phyloP scores from a whole-genome alignment of 2,329 filamentous ascomycete genomes.

The Polytolypa hystricis region DNA sequence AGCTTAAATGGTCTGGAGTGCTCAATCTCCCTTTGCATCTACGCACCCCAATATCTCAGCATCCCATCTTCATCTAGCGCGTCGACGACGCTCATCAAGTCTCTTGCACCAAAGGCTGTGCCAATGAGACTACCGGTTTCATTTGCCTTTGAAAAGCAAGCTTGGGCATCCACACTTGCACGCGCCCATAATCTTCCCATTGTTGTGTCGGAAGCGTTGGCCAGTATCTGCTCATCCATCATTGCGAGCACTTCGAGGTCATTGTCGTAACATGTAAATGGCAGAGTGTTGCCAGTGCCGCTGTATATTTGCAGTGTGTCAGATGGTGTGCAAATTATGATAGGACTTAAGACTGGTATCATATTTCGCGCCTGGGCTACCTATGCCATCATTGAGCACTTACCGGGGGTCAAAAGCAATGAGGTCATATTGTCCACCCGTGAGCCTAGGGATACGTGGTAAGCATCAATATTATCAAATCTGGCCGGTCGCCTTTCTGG shows the following conservation, averaged over 20 bases:
- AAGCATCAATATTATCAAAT: neutral
- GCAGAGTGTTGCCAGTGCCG: conserved; percentile 11
- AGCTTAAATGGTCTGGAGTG: neutral
- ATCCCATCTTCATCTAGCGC: conserved; percentile 32
- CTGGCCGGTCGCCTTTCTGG: neutral
- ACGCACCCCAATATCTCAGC: conserved; percentile 19
- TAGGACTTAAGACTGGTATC: no score
- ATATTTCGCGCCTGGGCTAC: no score
- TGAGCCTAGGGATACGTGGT: neutral
- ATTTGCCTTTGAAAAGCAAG: conserved; percentile 9
- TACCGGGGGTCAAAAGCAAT: conserved; percentile 12
- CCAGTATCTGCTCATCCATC: neutral
- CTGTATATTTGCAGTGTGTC: no score
- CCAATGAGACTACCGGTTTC: conserved; percentile 29
- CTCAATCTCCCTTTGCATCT: neutral
- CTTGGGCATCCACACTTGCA: conserved; percentile 5
- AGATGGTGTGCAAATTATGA: no score
- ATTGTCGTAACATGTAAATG: conserved; percentile 10
- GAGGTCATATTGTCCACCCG: conserved; percentile 12
- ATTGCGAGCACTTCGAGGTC: neutral
- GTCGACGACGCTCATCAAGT: conserved; percentile 37
- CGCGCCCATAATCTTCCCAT: conserved; percentile 11
- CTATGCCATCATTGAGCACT: neutral
- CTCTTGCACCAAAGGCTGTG: conserved; percentile 35
- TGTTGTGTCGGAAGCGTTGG: conserved; percentile 21